Base-by-base conservation (phyloP, 768 basidiomycete species). In the Panus rudis region DNA sequence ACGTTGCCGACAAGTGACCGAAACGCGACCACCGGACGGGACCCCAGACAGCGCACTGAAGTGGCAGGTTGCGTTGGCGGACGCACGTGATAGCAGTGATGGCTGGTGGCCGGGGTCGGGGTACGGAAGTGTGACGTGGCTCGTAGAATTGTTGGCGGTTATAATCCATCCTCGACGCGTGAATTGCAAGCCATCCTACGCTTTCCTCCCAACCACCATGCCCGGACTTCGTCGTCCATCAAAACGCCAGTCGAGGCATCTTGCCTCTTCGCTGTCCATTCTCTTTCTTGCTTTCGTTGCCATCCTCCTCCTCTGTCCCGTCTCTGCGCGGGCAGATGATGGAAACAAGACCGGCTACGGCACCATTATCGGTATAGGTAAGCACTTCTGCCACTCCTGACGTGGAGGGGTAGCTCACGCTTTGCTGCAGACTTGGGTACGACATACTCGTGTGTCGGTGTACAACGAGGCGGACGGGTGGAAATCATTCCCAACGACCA, bases 351-450 rank as follows among this genome's bases (percentile, higher is more conserved):
- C 81, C 23, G 86, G 92, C 57, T 92, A 87, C 63, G 92, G 92
- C 44, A 85, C 86, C 27, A 91, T 94, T 28, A 94, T 94, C 61
- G 92, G 89, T 76, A 89, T 91, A 60, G 86, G 84, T 88, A 52
- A 37, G 81, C 58, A 2, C 13, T 8, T 13, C 25, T 23, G 1
- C 67, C 2, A 23, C 44, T 11, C n/a, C 12, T 2, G 4, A 41
- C 33, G 6, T 6, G n/a, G n/a, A n/a, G n/a, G n/a, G n/a, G n/a
- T n/a, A n/a, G n/a, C n/a, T 49, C 33, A 64, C 39, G 2, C 34
- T 13, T 4, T 13, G 43, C 3, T 43, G 40, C 58, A 86, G 91
- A 94, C 73, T 70, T 94, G 69, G 92, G 92, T 69, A 96, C 92
- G 52, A 91, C 88, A 6, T 50, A 96, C 70, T 96, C 92, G 51